Percentiles rank a stretch among this genome's conserved stretches.
These are phyloP conservation scores for Dendryphion nanum DNA, from an alignment of 2,329 filamentous ascomycete species.

Conservation along the genomic window DNA sequence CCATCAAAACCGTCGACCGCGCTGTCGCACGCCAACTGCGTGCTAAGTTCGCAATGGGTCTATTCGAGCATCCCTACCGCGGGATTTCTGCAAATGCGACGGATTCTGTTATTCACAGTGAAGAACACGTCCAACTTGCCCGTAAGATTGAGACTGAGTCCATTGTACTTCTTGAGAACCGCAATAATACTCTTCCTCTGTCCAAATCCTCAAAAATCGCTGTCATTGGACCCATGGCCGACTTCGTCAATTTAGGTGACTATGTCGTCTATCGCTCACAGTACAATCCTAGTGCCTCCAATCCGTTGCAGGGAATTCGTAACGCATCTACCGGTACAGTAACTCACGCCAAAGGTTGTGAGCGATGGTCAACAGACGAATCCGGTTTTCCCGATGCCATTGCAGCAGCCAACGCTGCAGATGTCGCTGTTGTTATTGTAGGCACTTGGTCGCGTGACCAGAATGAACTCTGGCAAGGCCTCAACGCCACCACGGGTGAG, in stretches of 20 bases:
- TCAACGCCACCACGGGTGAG: constrained; percentile 74
- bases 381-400: constrained; percentile 67
- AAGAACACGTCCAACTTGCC: constrained; percentile 59
- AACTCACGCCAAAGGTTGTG: constrained; percentile 68
- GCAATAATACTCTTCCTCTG: constrained; percentile 61
- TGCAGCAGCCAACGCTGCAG: constrained; percentile 62
- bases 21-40: constrained; percentile 66
- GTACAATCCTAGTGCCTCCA: constrained; percentile 59
- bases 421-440: constrained; percentile 71
- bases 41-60: constrained; percentile 67
- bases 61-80: constrained; percentile 69
- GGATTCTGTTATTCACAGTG: constrained; percentile 60
- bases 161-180: constrained; percentile 73
- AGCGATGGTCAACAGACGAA: constrained; percentile 69
- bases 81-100: constrained; percentile 58
- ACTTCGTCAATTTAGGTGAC: constrained; percentile 73
- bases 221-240: constrained; percentile 73
- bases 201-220: constrained; percentile 67
- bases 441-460: constrained; percentile 77
- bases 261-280: constrained; percentile 68
- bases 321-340: constrained; percentile 57
- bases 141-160: constrained; percentile 66
- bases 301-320: constrained; percentile 67
- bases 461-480: constrained; percentile 64
- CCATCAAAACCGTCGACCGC: constrained; percentile 59